A percentile compares a stretch with the other conserved stretches of the same genome.
Conservation (phyloP, 495 filamentous ascomycete species). For the Achaetomiella virescens region DNA sequence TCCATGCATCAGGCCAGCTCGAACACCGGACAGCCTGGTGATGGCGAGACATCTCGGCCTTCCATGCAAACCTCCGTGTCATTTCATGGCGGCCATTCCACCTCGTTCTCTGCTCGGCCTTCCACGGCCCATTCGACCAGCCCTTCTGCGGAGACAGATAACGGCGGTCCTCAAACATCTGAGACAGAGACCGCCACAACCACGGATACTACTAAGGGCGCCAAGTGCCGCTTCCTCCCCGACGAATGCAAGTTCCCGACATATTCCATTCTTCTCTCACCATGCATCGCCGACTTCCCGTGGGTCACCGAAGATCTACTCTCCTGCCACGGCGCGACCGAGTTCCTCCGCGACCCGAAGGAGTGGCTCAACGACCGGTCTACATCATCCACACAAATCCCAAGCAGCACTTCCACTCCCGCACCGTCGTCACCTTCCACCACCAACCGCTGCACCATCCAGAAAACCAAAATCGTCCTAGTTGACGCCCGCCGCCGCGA, state of each 20-base stretch:
- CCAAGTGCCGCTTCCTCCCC: conserved; percentile 15
- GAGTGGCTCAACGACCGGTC: conserved; percentile 20
- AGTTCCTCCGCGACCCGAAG: conserved; percentile 27
- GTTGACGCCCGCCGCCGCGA: conserved; percentile 38
- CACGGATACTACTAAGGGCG: not conserved
- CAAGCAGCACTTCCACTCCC: conserved; percentile 20
- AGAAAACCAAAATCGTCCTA: conserved; percentile 38
- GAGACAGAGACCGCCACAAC: not conserved
- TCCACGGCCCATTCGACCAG: not conserved
- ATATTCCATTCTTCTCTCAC: conserved; percentile 40
- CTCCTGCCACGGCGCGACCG: conserved; percentile 31
- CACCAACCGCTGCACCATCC: too few species aligned
- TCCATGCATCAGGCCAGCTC: conserved; percentile 17
- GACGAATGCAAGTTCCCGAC: conserved; percentile 27
- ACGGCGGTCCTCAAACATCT: not conserved
- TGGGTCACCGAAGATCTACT: conserved; percentile 42
- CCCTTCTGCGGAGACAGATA: not conserved
- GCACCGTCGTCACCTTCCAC: conserved; percentile 28
- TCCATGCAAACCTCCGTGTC: conserved; percentile 15
- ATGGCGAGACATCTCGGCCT: not conserved
- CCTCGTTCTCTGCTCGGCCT: not conserved
- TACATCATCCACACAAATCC: not conserved
- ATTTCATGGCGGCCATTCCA: conserved; percentile 9
- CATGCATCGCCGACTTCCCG: conserved; percentile 37
- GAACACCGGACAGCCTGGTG: not conserved